Evolutionary conservation across 495 filamentous ascomycete species (phyloP).

Genomic region (Neurospora sp.): DNA sequence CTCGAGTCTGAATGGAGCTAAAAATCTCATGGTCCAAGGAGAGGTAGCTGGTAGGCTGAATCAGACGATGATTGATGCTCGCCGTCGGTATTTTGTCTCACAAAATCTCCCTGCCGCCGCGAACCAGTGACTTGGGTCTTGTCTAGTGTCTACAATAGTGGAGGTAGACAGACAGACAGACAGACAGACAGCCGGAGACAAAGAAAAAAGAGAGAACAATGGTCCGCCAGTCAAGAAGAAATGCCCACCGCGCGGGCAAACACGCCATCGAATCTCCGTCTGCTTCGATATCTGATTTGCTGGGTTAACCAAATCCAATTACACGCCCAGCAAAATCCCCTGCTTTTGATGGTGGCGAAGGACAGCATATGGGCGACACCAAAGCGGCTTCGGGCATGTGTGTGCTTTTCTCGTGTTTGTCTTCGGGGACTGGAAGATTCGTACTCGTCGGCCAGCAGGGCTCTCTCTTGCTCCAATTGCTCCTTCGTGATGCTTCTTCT

Average conservation of each 20-base stretch:
- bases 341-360: neutral
- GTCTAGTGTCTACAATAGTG: no score
- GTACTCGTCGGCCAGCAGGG: neutral
- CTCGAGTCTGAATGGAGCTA: neutral
- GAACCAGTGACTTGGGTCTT: neutral
- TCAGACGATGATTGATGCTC: neutral
- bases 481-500: neutral
- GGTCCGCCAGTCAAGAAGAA: neutral
- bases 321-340: neutral
- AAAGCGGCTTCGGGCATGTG: neutral
- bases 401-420: neutral
- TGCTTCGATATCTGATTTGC: neutral
- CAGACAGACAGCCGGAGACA: neutral
- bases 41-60: neutral
- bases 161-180: no score
- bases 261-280: neutral
- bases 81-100: neutral
- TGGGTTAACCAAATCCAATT: neutral
- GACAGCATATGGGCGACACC: neutral
- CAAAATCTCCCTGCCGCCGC: neutral
- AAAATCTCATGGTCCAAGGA: neutral
- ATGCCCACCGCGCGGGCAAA: neutral
- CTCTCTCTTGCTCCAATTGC: neutral
- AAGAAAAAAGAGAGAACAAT: neutral
- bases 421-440: neutral